Evolutionary conservation across 2,329 filamentous ascomycete species (phyloP), one percentile per base, ranked within the genome.

Genomic region (Aspergillus sp.): DNA sequence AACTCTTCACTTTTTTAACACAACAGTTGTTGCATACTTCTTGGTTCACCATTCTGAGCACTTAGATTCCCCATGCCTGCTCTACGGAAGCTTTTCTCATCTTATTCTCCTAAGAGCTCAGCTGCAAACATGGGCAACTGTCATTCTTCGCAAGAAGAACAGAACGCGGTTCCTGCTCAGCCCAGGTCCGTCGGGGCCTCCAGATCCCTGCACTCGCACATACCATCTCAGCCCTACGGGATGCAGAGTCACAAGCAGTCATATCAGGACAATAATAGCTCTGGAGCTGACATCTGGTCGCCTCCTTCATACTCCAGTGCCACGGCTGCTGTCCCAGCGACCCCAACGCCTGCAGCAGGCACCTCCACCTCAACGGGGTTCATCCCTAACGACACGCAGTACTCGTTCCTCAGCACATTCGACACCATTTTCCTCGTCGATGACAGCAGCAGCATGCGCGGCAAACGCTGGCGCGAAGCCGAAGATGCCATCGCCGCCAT

Each of bases 361-460:
- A 74, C 80, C 17, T 53, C 56, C 47, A 46, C 17, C 40, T 19
- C 52, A 11, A 31, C 72, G 73, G 11, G 71, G 72, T 39, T 69
- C 68, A 21, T 61, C 68, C 47, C 58, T 58, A 49, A 61, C 9
- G 87, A 91, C 64, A 88, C 91, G 66, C 84, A 81, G 2, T 95
- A 90, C 70, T 83, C 86, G 2, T 96, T 96, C 70, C 85, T 98
- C 5, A 73, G 77, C 43, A 81, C 81, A 15, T 97, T 96, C 70
- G 91, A 98, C 76, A 97, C 92, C 33, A 77, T 93, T 56, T 93
- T 98, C 72, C 77, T 98, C 1, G 91, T 98, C 69, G 93, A 98
- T 70, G 93, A 98, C 78, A 92, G 88, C n/a, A 85, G 86, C 5
- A 93, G 89, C 66, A 98, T 98, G 93, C 79, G 80, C 1, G 90